phyloP scores from a whole-genome alignment of 2,329 filamentous ascomycete species.

The Alternaria triticina region DNA sequence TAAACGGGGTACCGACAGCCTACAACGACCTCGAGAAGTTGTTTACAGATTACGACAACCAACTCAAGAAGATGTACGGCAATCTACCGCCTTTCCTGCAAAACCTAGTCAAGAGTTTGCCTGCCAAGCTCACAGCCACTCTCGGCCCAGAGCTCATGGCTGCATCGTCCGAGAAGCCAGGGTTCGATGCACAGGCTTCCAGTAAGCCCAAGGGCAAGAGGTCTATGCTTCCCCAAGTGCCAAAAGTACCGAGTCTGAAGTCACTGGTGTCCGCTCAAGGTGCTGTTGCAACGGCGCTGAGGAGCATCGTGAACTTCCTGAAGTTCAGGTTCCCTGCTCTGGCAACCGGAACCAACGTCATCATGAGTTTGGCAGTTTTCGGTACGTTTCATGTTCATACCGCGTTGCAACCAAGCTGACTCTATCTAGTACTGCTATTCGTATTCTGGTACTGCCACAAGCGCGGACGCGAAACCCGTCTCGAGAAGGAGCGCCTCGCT shows the following conservation, averaged over 20 bases:
- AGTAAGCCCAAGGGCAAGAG: slow-evolving; percentile 50
- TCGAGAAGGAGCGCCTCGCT: slow-evolving; percentile 65
- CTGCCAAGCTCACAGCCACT: slow-evolving; percentile 76
- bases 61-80: slow-evolving; percentile 68
- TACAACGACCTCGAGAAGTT: slow-evolving; percentile 84
- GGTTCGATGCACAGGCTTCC: slow-evolving; percentile 49
- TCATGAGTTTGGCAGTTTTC: slow-evolving; percentile 88
- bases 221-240: slow-evolving; percentile 65
- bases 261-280: slow-evolving; percentile 85
- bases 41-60: slow-evolving; percentile 67
- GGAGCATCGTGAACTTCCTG: slow-evolving; percentile 88
- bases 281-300: slow-evolving; percentile 82
- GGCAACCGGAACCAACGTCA: slow-evolving; percentile 81
- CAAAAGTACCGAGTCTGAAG: slow-evolving; percentile 74
- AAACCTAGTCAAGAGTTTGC: slow-evolving; percentile 84
- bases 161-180: slow-evolving; percentile 72
- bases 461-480: slow-evolving; percentile 82
- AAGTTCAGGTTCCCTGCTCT: slow-evolving; percentile 89
- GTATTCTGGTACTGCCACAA: slow-evolving; percentile 99
- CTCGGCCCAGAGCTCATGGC: slow-evolving; percentile 84
- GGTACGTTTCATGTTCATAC: slow-evolving; percentile 65
- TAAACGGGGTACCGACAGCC: slow-evolving; percentile 91
- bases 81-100: slow-evolving; percentile 79
- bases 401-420: slow-evolving; percentile 22
- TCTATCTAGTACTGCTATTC: slow-evolving; percentile 73